These are phyloP conservation scores for Anthracocystis walkeri DNA, from an alignment of 1,284 basidiomycete species.

Conservation along the genomic window DNA sequence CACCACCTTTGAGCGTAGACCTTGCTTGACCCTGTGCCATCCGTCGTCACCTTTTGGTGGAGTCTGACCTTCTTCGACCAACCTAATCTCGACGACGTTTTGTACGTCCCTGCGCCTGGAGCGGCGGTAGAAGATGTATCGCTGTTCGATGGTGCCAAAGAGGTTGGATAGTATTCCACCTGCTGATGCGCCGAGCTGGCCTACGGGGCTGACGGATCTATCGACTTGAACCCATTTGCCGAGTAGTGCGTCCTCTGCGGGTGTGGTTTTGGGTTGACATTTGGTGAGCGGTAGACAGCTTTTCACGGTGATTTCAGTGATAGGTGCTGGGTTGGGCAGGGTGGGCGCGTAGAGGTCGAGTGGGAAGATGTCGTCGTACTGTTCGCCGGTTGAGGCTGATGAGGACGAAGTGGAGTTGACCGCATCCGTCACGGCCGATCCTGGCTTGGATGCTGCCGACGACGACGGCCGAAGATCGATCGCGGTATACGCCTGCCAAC, in stretches of 20 bases:
- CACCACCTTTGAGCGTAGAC: slow-evolving; percentile 43
- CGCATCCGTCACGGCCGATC: background rate
- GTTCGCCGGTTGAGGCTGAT: background rate
- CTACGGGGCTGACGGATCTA: slow-evolving; percentile 79
- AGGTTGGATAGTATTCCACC: slow-evolving; percentile 33
- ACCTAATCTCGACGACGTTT: slow-evolving; percentile 52
- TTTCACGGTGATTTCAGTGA: slow-evolving; percentile 81
- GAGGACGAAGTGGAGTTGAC: background rate
- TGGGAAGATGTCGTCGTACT: slow-evolving; percentile 49
- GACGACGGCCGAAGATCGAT: slow-evolving; percentile 20
- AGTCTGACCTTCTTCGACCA: slow-evolving; percentile 47
- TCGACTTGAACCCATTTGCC: slow-evolving; percentile 89
- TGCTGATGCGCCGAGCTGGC: slow-evolving; percentile 30
- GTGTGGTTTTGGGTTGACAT: slow-evolving; percentile 79
- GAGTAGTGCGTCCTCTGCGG: slow-evolving; percentile 80
- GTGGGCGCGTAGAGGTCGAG: slow-evolving; percentile 59
- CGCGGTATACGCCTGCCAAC: slow-evolving; percentile 51
- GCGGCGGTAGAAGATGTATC: slow-evolving; percentile 62
- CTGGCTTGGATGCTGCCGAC: slow-evolving; percentile 4
- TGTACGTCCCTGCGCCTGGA: slow-evolving; percentile 39
- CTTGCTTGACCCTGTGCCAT: slow-evolving; percentile 55
- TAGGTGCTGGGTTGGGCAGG: slow-evolving; percentile 56
- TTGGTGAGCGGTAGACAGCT: slow-evolving; percentile 77
- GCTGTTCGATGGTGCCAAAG: slow-evolving; percentile 47
- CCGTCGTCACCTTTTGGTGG: slow-evolving; percentile 34